Evolutionary conservation across 108 stramenopile genomes (phyloP).

Genomic region (Cyclotella distinguenda): DNA sequence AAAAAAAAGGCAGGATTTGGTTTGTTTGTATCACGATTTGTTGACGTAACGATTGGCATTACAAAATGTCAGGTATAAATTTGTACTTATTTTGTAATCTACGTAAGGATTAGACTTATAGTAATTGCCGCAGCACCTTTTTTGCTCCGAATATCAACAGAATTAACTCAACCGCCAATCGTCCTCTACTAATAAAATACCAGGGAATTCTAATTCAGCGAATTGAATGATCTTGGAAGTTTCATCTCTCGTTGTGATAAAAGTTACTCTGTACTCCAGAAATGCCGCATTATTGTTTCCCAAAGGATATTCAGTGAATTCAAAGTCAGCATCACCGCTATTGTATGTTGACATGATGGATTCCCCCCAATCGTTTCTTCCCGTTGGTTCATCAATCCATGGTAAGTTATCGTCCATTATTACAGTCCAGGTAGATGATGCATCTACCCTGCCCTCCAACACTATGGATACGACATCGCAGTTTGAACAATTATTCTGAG

Average conservation of each 20-base stretch:
- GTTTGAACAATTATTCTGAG: slow-evolving; percentile 27
- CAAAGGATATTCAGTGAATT: slow-evolving; percentile 6
- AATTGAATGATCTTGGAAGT: slow-evolving; percentile 7
- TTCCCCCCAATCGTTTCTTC: slow-evolving; percentile 12
- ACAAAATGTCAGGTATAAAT: too few species aligned
- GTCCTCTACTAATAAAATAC: slow-evolving; percentile 5
- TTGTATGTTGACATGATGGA: slow-evolving; percentile 23
- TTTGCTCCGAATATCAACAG: too few species aligned
- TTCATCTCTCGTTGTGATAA: slow-evolving; percentile 2
- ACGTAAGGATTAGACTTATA: too few species aligned
- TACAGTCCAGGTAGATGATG: slow-evolving; percentile 13
- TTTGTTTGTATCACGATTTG: too few species aligned
- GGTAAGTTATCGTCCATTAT: slow-evolving; percentile 10
- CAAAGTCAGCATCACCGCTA: slow-evolving; percentile 10
- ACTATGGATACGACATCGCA: slow-evolving; percentile 30
- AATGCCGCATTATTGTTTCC: slow-evolving; percentile 17
- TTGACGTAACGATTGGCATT: too few species aligned
- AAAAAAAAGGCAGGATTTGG: too few species aligned
- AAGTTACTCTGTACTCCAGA: slow-evolving; percentile 21
- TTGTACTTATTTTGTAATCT: too few species aligned
- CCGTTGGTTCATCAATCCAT: neutral
- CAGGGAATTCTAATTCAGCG: slow-evolving; percentile 7
- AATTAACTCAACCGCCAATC: too few species aligned
- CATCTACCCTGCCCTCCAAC: slow-evolving; percentile 21
- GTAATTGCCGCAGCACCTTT: too few species aligned